phyloP scores from a whole-genome alignment of 495 filamentous ascomycete species.

The Halenospora varia region DNA sequence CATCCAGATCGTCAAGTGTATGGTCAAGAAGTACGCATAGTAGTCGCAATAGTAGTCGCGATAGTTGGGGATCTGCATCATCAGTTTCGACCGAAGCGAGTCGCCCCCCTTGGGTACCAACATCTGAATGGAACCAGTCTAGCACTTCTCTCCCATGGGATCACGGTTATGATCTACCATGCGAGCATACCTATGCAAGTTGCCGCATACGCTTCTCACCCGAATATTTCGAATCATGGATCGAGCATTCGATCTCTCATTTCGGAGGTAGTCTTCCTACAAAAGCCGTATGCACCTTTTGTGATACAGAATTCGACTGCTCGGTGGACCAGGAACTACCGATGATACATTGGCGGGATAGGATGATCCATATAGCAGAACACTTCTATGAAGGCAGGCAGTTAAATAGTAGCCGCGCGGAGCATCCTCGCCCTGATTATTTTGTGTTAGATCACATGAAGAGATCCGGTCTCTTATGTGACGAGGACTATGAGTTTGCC shows the following conservation, averaged over 20 bases:
- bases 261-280: constrained; percentile 36
- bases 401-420: not conserved
- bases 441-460: constrained; percentile 13
- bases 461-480: not conserved
- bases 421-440: constrained; percentile 39
- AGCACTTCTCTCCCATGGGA: not conserved
- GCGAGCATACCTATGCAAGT: constrained; percentile 12
- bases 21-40: too few relatives aligned
- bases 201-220: constrained; percentile 26
- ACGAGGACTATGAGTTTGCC: constrained; percentile 7
- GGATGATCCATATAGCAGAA: constrained; percentile 40
- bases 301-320: constrained; percentile 27
- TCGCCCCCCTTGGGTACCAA: not conserved
- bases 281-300: constrained; percentile 42
- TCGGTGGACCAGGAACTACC: constrained; percentile 5
- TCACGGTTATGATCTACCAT: constrained; percentile 12
- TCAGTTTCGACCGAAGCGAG: not conserved
- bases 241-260: constrained; percentile 34
- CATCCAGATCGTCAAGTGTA: too few relatives aligned
- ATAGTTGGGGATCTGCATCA: not conserved
- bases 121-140: not conserved
- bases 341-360: constrained; percentile 10
- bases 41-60: not conserved
- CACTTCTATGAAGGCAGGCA: constrained; percentile 30
- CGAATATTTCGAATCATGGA: constrained; percentile 36